These are phyloP conservation scores for Colletotrichum sp. DNA, from an alignment of 2,329 filamentous ascomycete species.

Conservation along the genomic window DNA sequence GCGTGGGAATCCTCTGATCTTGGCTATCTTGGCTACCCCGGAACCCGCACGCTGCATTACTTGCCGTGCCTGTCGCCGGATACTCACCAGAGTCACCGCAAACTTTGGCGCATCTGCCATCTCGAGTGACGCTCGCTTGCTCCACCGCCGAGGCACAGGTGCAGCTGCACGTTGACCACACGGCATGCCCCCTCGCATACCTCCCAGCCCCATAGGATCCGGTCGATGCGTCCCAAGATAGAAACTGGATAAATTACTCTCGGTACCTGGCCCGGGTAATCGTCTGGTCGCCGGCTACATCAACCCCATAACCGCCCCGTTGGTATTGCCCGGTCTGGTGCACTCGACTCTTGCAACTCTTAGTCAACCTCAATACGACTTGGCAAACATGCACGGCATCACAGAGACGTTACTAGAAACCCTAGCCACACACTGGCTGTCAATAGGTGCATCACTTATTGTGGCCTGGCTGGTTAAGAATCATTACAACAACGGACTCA, in stretches of 20 bases:
- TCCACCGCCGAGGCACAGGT: conserved; percentile 12
- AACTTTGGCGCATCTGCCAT: conserved; percentile 10
- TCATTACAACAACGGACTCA: conserved; percentile 61
- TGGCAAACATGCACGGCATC: conserved; percentile 28
- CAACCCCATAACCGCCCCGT: neutral
- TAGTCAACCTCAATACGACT: neutral
- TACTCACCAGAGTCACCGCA: neutral
- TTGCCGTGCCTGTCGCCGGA: conserved; percentile 1
- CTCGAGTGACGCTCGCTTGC: neutral
- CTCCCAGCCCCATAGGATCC: conserved; percentile 5
- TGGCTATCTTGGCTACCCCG: neutral
- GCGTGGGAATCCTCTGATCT: neutral
- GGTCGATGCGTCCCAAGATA: conserved; percentile 5
- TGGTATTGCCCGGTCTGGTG: neutral
- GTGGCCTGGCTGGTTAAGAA: conserved; percentile 52
- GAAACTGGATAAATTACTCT: conserved; percentile 11
- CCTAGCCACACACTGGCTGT: conserved; percentile 48
- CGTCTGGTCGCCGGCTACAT: neutral
- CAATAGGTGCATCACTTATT: conserved; percentile 35
- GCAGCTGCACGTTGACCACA: conserved; percentile 16
- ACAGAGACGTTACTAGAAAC: conserved; percentile 38
- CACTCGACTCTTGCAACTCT: neutral
- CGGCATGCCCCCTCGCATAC: conserved; percentile 5
- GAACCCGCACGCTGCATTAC: neutral
- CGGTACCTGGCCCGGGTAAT: conserved; percentile 13